phyloP scores from a whole-genome alignment of 495 filamentous ascomycete species.

The Polyplosphaeria fusca region DNA sequence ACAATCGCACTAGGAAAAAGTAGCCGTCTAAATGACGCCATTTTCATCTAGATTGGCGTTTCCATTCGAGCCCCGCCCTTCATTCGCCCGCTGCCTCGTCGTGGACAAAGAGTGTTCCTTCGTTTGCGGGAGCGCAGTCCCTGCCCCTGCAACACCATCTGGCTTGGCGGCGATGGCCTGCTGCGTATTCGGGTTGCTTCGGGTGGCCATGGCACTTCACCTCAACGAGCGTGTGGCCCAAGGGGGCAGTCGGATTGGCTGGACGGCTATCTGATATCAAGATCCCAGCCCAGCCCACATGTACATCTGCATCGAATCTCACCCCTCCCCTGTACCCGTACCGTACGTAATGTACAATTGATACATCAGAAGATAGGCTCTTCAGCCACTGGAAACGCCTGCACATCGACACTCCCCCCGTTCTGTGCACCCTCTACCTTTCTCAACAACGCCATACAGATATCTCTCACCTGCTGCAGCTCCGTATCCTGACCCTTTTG shows the following conservation, averaged over 20 bases:
- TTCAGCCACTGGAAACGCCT: background rate
- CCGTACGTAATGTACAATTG: too few species aligned
- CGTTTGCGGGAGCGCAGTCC: background rate
- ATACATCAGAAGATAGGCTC: background rate
- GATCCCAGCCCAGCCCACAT: too few species aligned
- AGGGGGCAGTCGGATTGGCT: too few species aligned
- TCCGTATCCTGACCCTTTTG: conserved; percentile 3
- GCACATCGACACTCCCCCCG: background rate
- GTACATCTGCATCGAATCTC: too few species aligned
- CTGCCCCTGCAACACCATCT: conserved; percentile 4
- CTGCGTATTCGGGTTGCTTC: too few species aligned
- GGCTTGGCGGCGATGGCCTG: too few species aligned
- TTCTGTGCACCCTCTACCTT: conserved; percentile 2
- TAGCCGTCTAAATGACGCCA: conserved; percentile 12
- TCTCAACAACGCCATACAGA: conserved; percentile 14
- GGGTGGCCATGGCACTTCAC: too few species aligned
- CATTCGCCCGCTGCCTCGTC: background rate
- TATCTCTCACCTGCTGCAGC: conserved; percentile 2
- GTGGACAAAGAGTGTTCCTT: conserved; percentile 11
- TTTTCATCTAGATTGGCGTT: conserved; percentile 11
- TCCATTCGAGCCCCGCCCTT: background rate
- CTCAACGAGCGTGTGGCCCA: too few species aligned
- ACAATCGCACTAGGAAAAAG: background rate
- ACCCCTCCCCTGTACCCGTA: too few species aligned
- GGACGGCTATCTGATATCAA: too few species aligned